Evolutionary conservation across 2,329 filamentous ascomycete genomes (phyloP), one percentile per base, ranked within the genome.

Genomic region (Epichloe coenophiala): DNA sequence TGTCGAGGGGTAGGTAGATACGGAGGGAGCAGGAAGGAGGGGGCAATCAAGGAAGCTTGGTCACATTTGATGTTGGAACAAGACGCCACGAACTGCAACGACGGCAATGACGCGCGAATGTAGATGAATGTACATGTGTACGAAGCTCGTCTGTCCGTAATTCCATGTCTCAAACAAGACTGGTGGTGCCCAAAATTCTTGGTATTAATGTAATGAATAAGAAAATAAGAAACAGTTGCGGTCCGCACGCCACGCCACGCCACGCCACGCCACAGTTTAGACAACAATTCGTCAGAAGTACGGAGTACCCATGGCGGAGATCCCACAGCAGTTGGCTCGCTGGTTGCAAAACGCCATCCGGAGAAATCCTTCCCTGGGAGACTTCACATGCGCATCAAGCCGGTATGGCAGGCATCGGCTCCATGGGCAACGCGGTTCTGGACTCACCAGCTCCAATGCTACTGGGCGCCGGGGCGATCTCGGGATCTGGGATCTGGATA

Each of bases 401-500:
- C 12, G 59, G 56, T 42, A 61, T 27, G 4, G 54, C 59, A 8
- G 59, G 56, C 3, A 56, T 53, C 19, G 61, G 58, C 61, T 70
- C 59, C 60, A 71, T 36, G 40, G 64, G 59, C 40, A 68, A 49
- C 9, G 57, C 63, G 31, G 62, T 63, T 46, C 60, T 58, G 17
- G 68, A 67, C 47, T 66, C 67, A 36, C 66, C 67, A 1, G 70
- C 66, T 19, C 61, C 62, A 13, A 60, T 54, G 11, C 71, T 76
- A 53, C 70, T 76, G 9, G 68, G 69, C 45, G 72, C 74, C 3
- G 73, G 69, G 3, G 75, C 77, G 53, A 88, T 80, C 58, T 87
- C 83, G 1, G 86, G 86, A 63, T 90, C 85, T 4, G 84, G 82
- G 51, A 90, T 86, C 67, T 89, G 84, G 46, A 90, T 87, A 59